Percentiles rank a stretch among this genome's conserved stretches.
phyloP scores from a whole-genome alignment of 1,284 basidiomycete genomes.

The Ustilago cynodontis region DNA sequence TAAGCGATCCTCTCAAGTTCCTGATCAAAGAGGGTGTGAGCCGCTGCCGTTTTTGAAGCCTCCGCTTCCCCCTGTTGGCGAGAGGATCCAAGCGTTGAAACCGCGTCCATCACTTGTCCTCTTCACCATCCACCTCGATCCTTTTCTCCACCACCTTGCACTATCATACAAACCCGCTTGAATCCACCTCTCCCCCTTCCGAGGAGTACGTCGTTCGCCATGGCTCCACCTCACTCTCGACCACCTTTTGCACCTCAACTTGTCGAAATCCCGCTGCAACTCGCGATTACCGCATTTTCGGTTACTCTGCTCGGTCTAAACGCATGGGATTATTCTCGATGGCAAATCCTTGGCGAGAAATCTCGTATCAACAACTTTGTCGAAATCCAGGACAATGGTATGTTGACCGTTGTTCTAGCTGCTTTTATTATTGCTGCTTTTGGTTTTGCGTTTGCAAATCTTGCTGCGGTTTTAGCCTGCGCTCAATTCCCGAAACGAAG shows the following conservation, averaged over 20 bases:
- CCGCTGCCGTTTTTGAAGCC: too few species aligned
- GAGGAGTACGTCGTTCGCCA: background rate
- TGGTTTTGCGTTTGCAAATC: constrained; percentile 45
- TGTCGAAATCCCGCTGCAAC: constrained; percentile 57
- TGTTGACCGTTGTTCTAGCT: constrained; percentile 52
- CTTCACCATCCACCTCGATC: background rate
- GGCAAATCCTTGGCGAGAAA: constrained; percentile 31
- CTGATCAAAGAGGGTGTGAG: too few species aligned
- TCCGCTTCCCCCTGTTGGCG: too few species aligned
- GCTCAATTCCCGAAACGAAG: constrained; percentile 54
- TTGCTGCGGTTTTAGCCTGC: constrained; percentile 52
- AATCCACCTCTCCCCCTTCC: background rate
- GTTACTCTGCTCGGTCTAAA: constrained; percentile 54
- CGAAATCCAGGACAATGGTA: constrained; percentile 47
- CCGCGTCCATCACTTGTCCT: background rate
- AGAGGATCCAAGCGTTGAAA: too few species aligned
- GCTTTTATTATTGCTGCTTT: constrained; percentile 48
- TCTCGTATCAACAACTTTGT: constrained; percentile 46
- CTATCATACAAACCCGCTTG: too few species aligned
- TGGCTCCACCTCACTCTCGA: constrained; percentile 47
- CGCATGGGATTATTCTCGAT: constrained; percentile 48
- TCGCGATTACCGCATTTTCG: constrained; percentile 52
- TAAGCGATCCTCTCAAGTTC: background rate
- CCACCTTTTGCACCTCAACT: constrained; percentile 47
- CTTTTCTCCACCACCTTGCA: background rate